These are phyloP conservation scores for Pseudopyrenochaeta lycopersici DNA, from an alignment of 2,329 filamentous ascomycete genomes.

Conservation along the genomic window DNA sequence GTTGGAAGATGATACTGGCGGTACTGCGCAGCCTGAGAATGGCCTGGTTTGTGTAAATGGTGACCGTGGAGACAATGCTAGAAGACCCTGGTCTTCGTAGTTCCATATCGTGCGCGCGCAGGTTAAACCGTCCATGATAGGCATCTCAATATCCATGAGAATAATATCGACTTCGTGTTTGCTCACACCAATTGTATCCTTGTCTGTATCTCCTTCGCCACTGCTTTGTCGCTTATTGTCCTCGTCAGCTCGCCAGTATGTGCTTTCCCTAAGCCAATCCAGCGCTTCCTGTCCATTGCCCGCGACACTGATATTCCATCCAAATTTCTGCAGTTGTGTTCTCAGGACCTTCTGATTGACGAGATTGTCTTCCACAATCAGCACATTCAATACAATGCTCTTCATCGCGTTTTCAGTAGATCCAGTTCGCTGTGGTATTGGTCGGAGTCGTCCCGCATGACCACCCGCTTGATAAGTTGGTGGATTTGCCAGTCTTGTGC, in stretches of 20 bases:
- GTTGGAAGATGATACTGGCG: slow-evolving; percentile 1
- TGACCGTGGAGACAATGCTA: slow-evolving; percentile 9
- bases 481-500: slow-evolving; percentile 25
- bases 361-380: slow-evolving; percentile 52
- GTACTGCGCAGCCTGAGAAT: slow-evolving; percentile 2
- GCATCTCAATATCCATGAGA: slow-evolving; percentile 48
- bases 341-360: slow-evolving; percentile 53
- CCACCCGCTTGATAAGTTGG: slow-evolving; percentile 10
- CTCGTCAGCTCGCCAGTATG: slow-evolving; percentile 27
- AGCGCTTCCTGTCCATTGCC: slow-evolving; percentile 51
- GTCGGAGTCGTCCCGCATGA: slow-evolving; percentile 6
- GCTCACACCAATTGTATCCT: neutral
- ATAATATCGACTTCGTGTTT: slow-evolving; percentile 32
- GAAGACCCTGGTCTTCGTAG: slow-evolving; percentile 32
- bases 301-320: slow-evolving; percentile 49
- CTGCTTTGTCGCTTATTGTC: neutral
- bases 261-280: slow-evolving; percentile 42
- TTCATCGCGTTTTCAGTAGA: slow-evolving; percentile 34
- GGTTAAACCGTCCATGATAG: slow-evolving; percentile 44
- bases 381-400: slow-evolving; percentile 27
- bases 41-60: neutral
- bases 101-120: slow-evolving; percentile 39
- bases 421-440: slow-evolving; percentile 10
- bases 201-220: neutral
- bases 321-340: slow-evolving; percentile 49